These are phyloP conservation scores for Claviceps citrina DNA, from an alignment of 2,329 filamentous ascomycete species.

Conservation along the genomic window DNA sequence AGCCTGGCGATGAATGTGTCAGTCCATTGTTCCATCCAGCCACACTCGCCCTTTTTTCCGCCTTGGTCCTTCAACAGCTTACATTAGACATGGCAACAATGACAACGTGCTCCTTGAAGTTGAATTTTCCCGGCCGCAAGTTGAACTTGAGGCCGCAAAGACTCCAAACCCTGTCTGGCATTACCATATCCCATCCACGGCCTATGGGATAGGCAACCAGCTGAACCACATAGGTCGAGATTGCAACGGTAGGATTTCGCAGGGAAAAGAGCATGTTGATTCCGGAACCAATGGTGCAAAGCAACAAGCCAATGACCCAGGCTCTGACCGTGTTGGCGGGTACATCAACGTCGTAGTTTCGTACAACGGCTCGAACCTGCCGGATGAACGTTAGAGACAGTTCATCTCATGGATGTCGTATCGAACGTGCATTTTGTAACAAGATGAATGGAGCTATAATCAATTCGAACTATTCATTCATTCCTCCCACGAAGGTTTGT, in stretches of 20 bases:
- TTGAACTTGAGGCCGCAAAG: constrained; percentile 39
- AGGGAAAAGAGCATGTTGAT: constrained; percentile 47
- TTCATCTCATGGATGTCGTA: no score
- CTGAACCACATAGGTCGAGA: constrained; percentile 48
- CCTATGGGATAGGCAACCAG: constrained; percentile 46
- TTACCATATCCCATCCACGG: constrained; percentile 36
- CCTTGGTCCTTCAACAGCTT: no score
- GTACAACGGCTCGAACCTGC: constrained; percentile 48
- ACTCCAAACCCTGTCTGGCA: constrained; percentile 37
- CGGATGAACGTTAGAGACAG: constrained; percentile 1
- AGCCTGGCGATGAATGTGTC: constrained; percentile 20
- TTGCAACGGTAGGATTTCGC: constrained; percentile 41
- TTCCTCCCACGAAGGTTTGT: neutral
- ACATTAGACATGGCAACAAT: constrained; percentile 52
- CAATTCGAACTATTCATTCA: neutral
- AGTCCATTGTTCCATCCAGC: neutral
- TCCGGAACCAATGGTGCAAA: constrained; percentile 46
- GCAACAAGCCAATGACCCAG: constrained; percentile 45
- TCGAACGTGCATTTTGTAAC: no score
- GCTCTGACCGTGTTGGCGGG: constrained; percentile 50
- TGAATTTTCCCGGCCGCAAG: constrained; percentile 41
- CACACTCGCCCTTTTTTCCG: neutral
- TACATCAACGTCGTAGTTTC: constrained; percentile 48
- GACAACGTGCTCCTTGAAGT: constrained; percentile 46
- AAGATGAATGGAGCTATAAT: no score